These are phyloP conservation scores for Suhomyces kunorum DNA, from an alignment of 1,139 yeast genomes.

Conservation along the genomic window DNA sequence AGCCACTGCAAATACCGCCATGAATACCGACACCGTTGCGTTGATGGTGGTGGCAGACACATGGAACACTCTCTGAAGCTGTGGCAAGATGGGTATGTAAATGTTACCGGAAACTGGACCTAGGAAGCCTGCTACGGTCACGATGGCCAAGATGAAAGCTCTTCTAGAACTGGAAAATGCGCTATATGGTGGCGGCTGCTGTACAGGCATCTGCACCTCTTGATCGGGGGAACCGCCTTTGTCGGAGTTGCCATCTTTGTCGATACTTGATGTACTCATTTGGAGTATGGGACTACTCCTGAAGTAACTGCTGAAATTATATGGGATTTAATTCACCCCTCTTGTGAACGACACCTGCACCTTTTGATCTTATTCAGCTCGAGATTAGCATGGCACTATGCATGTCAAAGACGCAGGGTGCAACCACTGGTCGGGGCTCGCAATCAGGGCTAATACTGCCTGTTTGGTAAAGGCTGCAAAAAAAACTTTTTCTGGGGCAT, in stretches of 20 bases:
- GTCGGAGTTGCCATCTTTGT: neutral
- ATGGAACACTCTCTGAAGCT: constrained; percentile 42
- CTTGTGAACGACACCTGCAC: neutral
- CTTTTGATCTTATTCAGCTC: neutral
- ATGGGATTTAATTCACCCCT: neutral
- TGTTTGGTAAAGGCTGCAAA: constrained; percentile 1
- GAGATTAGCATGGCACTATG: neutral
- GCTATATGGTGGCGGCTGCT: constrained; percentile 11
- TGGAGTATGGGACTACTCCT: neutral
- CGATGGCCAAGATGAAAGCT: constrained; percentile 31
- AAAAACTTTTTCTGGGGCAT: neutral
- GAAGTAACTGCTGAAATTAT: neutral
- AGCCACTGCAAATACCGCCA: constrained; percentile 56
- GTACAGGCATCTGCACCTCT: neutral
- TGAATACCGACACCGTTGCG: constrained; percentile 61
- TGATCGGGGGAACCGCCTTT: neutral
- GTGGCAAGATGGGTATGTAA: constrained; percentile 57
- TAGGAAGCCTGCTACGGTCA: constrained; percentile 53
- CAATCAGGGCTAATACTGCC: neutral
- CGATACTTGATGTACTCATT: neutral
- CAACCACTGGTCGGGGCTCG: neutral
- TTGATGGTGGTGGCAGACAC: constrained; percentile 50
- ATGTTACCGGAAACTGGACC: constrained; percentile 65
- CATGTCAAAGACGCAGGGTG: neutral
- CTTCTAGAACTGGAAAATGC: constrained; percentile 21